Evolutionary conservation across 139 green algal genomes (phyloP), one percentile per base, ranked within the genome.

Genomic region (Asterochloris erici): DNA sequence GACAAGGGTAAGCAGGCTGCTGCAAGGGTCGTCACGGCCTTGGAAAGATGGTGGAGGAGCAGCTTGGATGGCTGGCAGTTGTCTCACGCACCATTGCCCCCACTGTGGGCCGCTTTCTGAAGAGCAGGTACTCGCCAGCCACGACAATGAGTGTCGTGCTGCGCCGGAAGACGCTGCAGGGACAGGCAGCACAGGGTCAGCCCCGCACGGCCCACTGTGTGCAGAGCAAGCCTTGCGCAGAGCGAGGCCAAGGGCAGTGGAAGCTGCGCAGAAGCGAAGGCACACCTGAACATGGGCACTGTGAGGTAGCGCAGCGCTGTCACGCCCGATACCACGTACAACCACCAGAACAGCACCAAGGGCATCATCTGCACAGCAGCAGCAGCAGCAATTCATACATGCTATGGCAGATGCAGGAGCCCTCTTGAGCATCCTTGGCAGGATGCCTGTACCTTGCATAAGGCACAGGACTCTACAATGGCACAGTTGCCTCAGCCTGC

Each of bases 271-370:
- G 14, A 78, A 26, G n/a, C 61, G 0, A 21, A 1, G 10, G 28
- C 68, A 24, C 68, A 86, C 76, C 81, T 82, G 63, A 86, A 92
- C 89, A 92, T 92, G 6, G 89, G 89, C 0, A 92, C 87, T n/a
- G 79, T 92, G 15, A 92, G 73, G 70, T 90, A 87, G 0, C 86
- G 77, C 63, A 92, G 83, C 14, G 89, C 87, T 14, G 81, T 89
- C 4, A 92, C 86, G 28, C 89, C 89, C 0, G 83, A 88, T 19
- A 91, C 79, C 1, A 92, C 89, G 73, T 91, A 92, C 11, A 90
- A 81, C 87, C 86, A 90, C 89, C 89, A 92, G 63, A 87, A 88
- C 14, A 91, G 66, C 4, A 86, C 85, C 69, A 92, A 74, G 0
- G 87, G 89, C 0, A 84, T 74, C 16, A 87, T 79, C 84, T 89